A percentile compares a stretch with the other conserved stretches of the same genome.
Evolutionary conservation across 164 flowering plant genomes (phyloP).

Genomic region (Vitis cinerea): DNA sequence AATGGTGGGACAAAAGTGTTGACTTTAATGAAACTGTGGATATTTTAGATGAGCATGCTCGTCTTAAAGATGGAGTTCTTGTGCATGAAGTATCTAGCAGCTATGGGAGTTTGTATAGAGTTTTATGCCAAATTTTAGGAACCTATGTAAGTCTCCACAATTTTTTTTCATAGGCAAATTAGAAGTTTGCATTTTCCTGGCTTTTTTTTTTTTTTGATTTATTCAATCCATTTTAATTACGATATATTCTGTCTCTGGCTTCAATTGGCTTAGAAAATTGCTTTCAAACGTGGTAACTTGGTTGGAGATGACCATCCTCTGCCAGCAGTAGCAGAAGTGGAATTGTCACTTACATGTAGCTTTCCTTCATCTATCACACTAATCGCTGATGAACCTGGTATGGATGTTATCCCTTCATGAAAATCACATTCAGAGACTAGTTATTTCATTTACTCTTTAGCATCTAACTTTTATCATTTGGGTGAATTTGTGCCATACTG

Average conservation of each 20-base stretch:
- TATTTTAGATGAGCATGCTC: conserved; percentile 29
- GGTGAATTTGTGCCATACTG: neutral
- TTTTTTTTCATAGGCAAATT: too few relatives aligned
- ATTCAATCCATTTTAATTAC: neutral
- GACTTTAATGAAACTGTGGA: conserved; percentile 58
- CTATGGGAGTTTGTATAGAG: conserved; percentile 38
- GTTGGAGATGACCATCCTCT: conserved; percentile 74
- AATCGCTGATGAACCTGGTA: conserved; percentile 84
- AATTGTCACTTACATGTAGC: conserved; percentile 52
- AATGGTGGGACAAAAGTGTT: conserved; percentile 65
- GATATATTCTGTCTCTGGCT: conserved; percentile 7
- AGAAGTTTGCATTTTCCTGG: too few relatives aligned
- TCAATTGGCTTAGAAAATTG: conserved; percentile 46
- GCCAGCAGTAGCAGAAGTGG: conserved; percentile 64
- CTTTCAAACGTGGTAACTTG: conserved; percentile 84
- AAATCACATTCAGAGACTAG: neutral
- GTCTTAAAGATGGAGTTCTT: conserved; percentile 32
- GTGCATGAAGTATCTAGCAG: conserved; percentile 32
- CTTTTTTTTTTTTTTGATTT: neutral
- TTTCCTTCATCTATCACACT: conserved; percentile 73
- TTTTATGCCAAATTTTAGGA: conserved; percentile 58
- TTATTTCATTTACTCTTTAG: too few relatives aligned
- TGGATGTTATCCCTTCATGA: conserved; percentile 1
- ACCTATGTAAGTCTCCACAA: conserved; percentile 48
- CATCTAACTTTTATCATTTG: too few relatives aligned